Evolutionary conservation across 306 rosid species (phyloP).

Genomic region (Hylodesmum podocarpum): DNA sequence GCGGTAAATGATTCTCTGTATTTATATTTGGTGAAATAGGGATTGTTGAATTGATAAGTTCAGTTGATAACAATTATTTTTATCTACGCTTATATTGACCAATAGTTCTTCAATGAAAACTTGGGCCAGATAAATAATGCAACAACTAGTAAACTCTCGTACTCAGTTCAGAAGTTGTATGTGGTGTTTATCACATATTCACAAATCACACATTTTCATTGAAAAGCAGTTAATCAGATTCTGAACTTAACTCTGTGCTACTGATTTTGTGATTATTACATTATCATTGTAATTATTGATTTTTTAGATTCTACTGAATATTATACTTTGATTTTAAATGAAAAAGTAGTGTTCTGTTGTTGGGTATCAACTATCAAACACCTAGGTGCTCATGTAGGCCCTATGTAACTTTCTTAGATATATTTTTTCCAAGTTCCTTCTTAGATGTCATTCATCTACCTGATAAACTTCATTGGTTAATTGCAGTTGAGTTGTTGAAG

Average conservation of each 20-base stretch:
- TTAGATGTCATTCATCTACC: slow-evolving; percentile 51
- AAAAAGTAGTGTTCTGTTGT: background rate
- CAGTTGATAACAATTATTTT: background rate
- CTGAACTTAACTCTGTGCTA: background rate
- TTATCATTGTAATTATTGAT: background rate
- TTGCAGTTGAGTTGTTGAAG: slow-evolving; percentile 29
- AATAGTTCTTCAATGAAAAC: background rate
- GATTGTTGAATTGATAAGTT: slow-evolving; percentile 41
- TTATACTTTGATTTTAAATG: background rate
- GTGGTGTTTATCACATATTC: slow-evolving; percentile 40
- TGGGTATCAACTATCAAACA: background rate
- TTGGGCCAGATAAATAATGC: slow-evolving; percentile 37
- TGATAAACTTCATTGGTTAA: slow-evolving; percentile 57
- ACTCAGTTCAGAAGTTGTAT: slow-evolving; percentile 40
- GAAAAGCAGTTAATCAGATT: slow-evolving; percentile 40
- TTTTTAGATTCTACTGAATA: background rate
- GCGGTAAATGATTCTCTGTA: slow-evolving; percentile 50
- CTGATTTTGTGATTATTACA: background rate
- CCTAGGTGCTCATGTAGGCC: background rate
- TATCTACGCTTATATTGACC: background rate
- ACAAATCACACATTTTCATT: too few species aligned
- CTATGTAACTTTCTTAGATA: background rate
- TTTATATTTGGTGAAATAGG: slow-evolving; percentile 3
- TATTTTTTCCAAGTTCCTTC: slow-evolving; percentile 34
- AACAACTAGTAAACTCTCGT: slow-evolving; percentile 38